Evolutionary conservation across 208 protist species (phyloP).

Genomic region (Trypanosoma rangeli): DNA sequence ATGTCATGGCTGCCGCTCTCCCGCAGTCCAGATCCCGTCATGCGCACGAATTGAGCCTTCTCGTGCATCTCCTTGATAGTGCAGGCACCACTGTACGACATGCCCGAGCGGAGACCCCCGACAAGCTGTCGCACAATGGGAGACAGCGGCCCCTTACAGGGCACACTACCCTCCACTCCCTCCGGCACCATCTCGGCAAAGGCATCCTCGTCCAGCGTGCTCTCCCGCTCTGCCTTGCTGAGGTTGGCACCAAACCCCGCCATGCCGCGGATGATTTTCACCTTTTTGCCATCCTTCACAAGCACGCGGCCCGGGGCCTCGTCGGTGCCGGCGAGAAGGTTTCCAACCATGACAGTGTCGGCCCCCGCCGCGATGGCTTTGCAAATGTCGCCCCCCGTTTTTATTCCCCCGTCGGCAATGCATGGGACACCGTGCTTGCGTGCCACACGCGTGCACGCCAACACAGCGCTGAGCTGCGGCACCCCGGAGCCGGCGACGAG

Average conservation of each 20-base stretch:
- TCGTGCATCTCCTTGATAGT: constrained; percentile 82
- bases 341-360: constrained; percentile 89
- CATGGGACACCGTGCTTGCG: constrained; percentile 66
- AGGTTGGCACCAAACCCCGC: constrained; percentile 90
- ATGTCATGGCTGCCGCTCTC: constrained; percentile 91
- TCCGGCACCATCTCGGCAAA: constrained; percentile 89
- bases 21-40: constrained; percentile 77
- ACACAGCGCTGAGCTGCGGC: constrained; percentile 87
- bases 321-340: constrained; percentile 89
- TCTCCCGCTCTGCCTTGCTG: constrained; percentile 88
- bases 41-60: constrained; percentile 79
- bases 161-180: constrained; percentile 87
- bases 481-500: constrained; percentile 85
- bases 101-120: constrained; percentile 85
- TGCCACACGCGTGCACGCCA: constrained; percentile 69
- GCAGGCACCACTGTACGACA: constrained; percentile 88
- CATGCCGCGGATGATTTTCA: constrained; percentile 93
- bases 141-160: constrained; percentile 75
- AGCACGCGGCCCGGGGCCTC: constrained; percentile 85
- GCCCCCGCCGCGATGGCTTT: constrained; percentile 90
- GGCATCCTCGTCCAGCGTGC: constrained; percentile 74
- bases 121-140: constrained; percentile 86
- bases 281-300: constrained; percentile 90
- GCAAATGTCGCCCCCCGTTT: constrained; percentile 81
- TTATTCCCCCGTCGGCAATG: constrained; percentile 91